Base-by-base conservation (phyloP, 208 protist species). In the Balamuthia mandrillaris region DNA sequence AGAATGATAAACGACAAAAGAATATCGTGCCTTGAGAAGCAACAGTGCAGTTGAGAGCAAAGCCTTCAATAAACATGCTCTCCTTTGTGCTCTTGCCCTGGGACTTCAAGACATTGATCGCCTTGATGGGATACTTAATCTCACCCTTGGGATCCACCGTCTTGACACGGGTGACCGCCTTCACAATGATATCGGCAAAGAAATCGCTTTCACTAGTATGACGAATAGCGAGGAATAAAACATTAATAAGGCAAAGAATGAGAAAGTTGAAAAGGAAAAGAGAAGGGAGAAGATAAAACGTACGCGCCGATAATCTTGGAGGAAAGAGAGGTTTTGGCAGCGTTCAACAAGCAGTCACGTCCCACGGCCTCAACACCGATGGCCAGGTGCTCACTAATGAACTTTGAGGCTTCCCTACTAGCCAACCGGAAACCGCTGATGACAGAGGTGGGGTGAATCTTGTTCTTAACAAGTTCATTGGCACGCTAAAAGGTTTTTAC, bases 371-470 rank as follows among this genome's bases (percentile, higher is more conserved):
- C 92, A n/a, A 94, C 90, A 1, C 74, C 87, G 21, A 87, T 37
- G 12, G 89, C 86, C 2, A 98, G 90, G 81, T 95, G 94, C 31
- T 98, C 92, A 41, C 96, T 93, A 44, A 99, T 96, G 86, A 96
- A 99, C 58, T 97, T 97, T 85, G 97, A 91, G 0, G 97, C 96
- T 88, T 99, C 96, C 61, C 94, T 93, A 81, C 94, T 90, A 16
- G 98, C 98, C n/a, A 99, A 88, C 81, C 98, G 97, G 93, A 98
- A 99, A 47, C 98, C 98, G 14, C 91, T 88, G 87, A 99, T 99
- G 84, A 99, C 97, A 63, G 94, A 96, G 3, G 98, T 99, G 10
- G 98, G 98, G 89, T 99, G 98, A 65, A 99, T 98, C 63, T 97
- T 96, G 41, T 96, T 90, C 42, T 93, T 85, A 1, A 99, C 96